Evolutionary conservation across 1,284 basidiomycete species (phyloP), one percentile per base, ranked within the genome.

Genomic region (Ustilago curta): DNA sequence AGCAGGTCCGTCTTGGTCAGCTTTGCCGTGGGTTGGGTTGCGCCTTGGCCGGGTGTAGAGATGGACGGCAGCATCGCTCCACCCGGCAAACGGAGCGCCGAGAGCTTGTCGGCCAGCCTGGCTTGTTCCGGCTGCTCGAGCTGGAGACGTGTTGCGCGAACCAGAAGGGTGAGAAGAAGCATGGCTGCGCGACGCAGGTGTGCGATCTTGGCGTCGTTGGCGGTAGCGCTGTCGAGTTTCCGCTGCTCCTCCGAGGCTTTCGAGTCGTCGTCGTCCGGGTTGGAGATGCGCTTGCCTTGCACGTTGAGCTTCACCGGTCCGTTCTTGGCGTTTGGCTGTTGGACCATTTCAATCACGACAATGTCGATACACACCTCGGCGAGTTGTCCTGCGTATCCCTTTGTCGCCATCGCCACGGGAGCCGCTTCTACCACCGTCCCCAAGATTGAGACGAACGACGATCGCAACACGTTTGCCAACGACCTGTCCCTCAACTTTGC

Each of bases 361-460:
- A 84, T 65, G 14, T 84, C 82, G 27, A 78, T 52, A 35, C 79
- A 79, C 18, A 63, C 45, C 27, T 63, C 29, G 1, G 65, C 79
- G 35, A 84, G 54, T n/a, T 72, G 47, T 1, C 35, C 42, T 4
- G 74, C 52, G 47, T 67, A 64, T 11, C 79, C 67, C 12, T 50
- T 51, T 2, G 65, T 48, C 19, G 75, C 73, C 49, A 84, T 59
- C 7, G 69, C 79, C 16, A 55, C 6, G 2, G 83, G 81, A 0
- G 59, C 67, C 4, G 81, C 73, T 54, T 84, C 83, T n/a, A 84
- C 75, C 23, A 72, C 69, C 1, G 83, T 84, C 1, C 82, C 83
- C 18, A 84, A 50, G 12, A 84, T 69, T 8, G 81, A 78, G 16
- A 84, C 39, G 18, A 81, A 78, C 18, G 81, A 83, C 14, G 72